Base-by-base conservation (phyloP, 257 asterid species). In the Gynochthodes officinalis region DNA sequence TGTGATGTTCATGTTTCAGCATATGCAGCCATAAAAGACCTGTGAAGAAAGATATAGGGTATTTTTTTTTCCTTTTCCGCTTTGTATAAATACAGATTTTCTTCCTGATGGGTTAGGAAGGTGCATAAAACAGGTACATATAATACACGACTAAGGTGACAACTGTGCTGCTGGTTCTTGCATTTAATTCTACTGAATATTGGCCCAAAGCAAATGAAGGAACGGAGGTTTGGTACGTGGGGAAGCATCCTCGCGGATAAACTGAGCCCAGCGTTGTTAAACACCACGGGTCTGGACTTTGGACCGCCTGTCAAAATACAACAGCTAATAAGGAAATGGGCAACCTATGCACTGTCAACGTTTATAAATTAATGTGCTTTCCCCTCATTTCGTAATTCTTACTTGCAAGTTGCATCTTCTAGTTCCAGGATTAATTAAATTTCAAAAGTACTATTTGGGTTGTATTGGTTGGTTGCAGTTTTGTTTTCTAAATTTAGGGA, bases 1-100 rank as follows among this genome's bases (percentile, higher is more conserved):
- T 84, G 79, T 8, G 90, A 85, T 54, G 76, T 84, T 50, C 96
- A 89, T 78, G 25, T 85, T 74, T 79, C 86, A 33, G 90, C 95
- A 30, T 91, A 91, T 78, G 46, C 84, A 72, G 66, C 79, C 11
- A 61, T 86, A n/a, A 85, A 81, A 71, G 70, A 64, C 42, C 70
- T 86, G 55, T 86, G 71, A 78, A 55, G 65, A 19, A 53, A 75
- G 67, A 50, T 48, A 3, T n/a, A n/a, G n/a, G n/a, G n/a, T n/a
- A n/a, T n/a, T n/a, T n/a, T n/a, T n/a, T n/a, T n/a, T n/a, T n/a
- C n/a, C n/a, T n/a, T n/a, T n/a, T n/a, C n/a, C n/a, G n/a, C n/a
- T n/a, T n/a, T n/a, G n/a, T n/a, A n/a, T n/a, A n/a, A n/a, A n/a
- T n/a, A n/a, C n/a, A n/a, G n/a, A n/a, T n/a, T n/a, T n/a, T n/a